Evolutionary conservation across 2,329 filamentous ascomycete genomes (phyloP).

Genomic region (Harringtonia lauricola): DNA sequence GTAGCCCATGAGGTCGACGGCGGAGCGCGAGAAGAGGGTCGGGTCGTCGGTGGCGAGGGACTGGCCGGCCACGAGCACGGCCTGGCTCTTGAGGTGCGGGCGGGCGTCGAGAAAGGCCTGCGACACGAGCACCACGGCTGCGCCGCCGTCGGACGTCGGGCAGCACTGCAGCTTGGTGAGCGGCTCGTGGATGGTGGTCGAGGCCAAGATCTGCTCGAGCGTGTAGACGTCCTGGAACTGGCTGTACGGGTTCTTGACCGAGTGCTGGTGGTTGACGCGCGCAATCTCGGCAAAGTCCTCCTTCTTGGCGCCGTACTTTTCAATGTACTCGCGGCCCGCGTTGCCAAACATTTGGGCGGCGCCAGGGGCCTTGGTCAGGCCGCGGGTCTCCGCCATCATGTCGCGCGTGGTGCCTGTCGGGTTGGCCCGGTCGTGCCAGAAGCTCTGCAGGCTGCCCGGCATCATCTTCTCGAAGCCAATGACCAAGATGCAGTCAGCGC

Average conservation of each 20-base stretch:
- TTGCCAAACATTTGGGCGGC: slow-evolving; percentile 95
- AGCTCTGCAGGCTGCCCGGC: slow-evolving; percentile 70
- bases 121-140: slow-evolving; percentile 80
- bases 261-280: slow-evolving; percentile 86
- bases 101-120: slow-evolving; percentile 78
- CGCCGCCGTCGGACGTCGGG: slow-evolving; percentile 86
- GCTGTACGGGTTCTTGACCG: slow-evolving; percentile 88
- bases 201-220: slow-evolving; percentile 65
- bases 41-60: slow-evolving; percentile 76
- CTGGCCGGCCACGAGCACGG: slow-evolving; percentile 84
- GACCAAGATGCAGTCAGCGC: slow-evolving; percentile 79
- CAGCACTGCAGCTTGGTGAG: slow-evolving; percentile 98
- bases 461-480: slow-evolving; percentile 99
- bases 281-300: slow-evolving; percentile 94
- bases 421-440: slow-evolving; percentile 77
- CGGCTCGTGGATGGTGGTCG: slow-evolving; percentile 71
- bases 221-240: slow-evolving; percentile 93
- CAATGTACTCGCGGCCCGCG: slow-evolving; percentile 86
- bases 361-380: slow-evolving; percentile 69
- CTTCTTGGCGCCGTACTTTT: slow-evolving; percentile 74
- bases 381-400: slow-evolving; percentile 78
- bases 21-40: slow-evolving; percentile 62
- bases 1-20: slow-evolving; percentile 84
- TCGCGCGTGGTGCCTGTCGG: slow-evolving; percentile 60
- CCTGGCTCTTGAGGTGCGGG: slow-evolving; percentile 70